Conservation (phyloP, 768 basidiomycete species). For the Tricholoma furcatifolium region DNA sequence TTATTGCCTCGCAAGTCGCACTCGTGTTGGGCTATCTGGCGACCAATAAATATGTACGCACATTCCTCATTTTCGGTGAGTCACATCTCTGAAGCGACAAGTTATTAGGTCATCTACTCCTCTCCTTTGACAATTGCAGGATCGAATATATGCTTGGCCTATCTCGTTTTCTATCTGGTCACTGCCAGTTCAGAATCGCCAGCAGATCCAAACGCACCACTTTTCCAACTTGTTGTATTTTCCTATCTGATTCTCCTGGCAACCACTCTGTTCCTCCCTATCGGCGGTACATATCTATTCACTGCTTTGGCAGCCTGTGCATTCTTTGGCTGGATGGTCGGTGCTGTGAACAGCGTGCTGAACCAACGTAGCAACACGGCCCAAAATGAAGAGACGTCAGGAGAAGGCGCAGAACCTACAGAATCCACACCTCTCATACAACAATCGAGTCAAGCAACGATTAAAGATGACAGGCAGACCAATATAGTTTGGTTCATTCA, state of each 20-base stretch:
- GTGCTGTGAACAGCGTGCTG: conserved; percentile 29
- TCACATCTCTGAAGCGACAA: not conserved
- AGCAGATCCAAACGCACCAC: conserved; percentile 16
- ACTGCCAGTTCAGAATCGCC: conserved; percentile 24
- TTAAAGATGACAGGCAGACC: conserved; percentile 16
- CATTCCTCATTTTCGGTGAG: not conserved
- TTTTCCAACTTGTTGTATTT: conserved; percentile 52
- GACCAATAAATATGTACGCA: conserved; percentile 65
- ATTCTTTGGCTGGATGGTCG: conserved; percentile 42
- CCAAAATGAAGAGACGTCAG: conserved; percentile 9
- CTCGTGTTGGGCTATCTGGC: conserved; percentile 48
- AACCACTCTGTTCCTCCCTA: conserved; percentile 42
- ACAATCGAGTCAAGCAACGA: not conserved
- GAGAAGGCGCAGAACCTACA: conserved; percentile 40
- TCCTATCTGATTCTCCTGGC: conserved; percentile 56
- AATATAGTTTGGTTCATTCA: conserved; percentile 57
- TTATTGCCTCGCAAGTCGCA: conserved; percentile 42
- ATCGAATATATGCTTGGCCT: conserved; percentile 49
- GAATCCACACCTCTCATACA: conserved; percentile 58
- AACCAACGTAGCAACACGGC: conserved; percentile 8
- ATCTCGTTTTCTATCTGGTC: conserved; percentile 43
- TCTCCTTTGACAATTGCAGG: conserved; percentile 49
- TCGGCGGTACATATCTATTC: conserved; percentile 59
- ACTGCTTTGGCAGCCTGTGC: conserved; percentile 51
- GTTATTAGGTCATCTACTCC: conserved; percentile 57